A percentile compares a stretch with the other conserved stretches of the same genome.
phyloP scores from a whole-genome alignment of 306 rosid genomes.

The Prunus fruticosa region DNA sequence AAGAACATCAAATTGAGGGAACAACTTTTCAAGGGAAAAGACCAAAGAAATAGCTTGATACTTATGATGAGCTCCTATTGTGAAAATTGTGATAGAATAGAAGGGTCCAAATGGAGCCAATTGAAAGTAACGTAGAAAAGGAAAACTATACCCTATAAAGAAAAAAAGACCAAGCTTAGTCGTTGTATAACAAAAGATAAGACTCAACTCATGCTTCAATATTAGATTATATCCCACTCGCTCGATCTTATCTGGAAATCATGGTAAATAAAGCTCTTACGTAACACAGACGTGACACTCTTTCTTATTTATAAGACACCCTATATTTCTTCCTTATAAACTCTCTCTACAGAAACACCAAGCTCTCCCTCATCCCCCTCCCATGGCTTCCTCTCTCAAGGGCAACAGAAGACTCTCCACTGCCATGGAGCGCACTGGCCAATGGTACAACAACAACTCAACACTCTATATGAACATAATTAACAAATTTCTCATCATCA shows the following conservation, averaged over 20 bases:
- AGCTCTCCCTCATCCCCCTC: neutral
- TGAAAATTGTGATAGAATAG: neutral
- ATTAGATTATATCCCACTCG: neutral
- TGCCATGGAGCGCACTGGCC: constrained; percentile 95
- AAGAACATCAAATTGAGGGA: too few relatives aligned
- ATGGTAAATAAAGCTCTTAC: constrained; percentile 13
- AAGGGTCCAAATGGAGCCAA: neutral
- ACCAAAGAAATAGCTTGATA: neutral
- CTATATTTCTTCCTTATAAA: neutral
- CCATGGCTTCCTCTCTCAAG: constrained; percentile 46
- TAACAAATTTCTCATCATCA: neutral
- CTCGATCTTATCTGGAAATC: neutral
- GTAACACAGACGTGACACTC: neutral
- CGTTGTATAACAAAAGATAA: neutral
- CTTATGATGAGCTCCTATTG: neutral
- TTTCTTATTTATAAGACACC: neutral
- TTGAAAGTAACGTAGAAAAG: neutral
- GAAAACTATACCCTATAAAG: neutral
- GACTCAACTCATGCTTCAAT: neutral
- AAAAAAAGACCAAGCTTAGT: neutral
- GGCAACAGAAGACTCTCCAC: constrained; percentile 44
- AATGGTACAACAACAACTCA: constrained; percentile 44
- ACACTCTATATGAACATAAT: neutral
- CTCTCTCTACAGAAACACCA: constrained; percentile 1
- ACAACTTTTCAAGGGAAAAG: neutral